Conservation (phyloP, 1,139 yeast species). For the Sugiyamaella paludigena region DNA sequence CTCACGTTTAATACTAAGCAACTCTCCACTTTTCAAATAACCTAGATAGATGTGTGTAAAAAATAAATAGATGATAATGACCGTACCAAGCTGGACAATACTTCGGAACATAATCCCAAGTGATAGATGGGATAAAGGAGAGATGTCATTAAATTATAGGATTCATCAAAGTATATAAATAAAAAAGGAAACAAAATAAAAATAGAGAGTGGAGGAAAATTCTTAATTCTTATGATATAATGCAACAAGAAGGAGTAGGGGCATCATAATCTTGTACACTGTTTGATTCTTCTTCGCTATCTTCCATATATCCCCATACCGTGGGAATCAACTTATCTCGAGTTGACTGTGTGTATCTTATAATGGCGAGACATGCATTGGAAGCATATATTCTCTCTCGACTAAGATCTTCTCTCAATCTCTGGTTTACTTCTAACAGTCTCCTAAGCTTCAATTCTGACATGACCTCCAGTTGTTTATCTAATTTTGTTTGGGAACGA, state of each 20-base stretch:
- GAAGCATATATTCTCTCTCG: constrained; percentile 67
- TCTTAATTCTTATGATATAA: constrained; percentile 12
- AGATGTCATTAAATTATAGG: not conserved
- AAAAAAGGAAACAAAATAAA: too few species aligned
- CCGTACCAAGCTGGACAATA: too few species aligned
- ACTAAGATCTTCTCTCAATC: constrained; percentile 52
- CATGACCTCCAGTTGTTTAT: constrained; percentile 27
- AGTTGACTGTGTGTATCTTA: constrained; percentile 22
- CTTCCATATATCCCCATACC: constrained; percentile 24
- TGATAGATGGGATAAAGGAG: too few species aligned
- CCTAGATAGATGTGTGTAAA: too few species aligned
- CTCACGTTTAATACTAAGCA: constrained; percentile 22
- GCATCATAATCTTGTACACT: constrained; percentile 9
- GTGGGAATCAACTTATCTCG: constrained; percentile 24
- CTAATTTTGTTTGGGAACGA: constrained; percentile 8
- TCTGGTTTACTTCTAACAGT: constrained; percentile 57
- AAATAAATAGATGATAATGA: too few species aligned
- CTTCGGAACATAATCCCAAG: too few species aligned
- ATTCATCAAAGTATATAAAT: not conserved
- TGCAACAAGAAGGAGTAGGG: constrained; percentile 15
- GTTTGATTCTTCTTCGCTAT: constrained; percentile 20
- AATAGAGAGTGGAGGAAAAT: not conserved
- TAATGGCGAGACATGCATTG: constrained; percentile 52
- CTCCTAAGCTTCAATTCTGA: constrained; percentile 55
- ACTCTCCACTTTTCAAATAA: too few species aligned